phyloP scores from a whole-genome alignment of 768 basidiomycete species.

The Lentinula detonsa region DNA sequence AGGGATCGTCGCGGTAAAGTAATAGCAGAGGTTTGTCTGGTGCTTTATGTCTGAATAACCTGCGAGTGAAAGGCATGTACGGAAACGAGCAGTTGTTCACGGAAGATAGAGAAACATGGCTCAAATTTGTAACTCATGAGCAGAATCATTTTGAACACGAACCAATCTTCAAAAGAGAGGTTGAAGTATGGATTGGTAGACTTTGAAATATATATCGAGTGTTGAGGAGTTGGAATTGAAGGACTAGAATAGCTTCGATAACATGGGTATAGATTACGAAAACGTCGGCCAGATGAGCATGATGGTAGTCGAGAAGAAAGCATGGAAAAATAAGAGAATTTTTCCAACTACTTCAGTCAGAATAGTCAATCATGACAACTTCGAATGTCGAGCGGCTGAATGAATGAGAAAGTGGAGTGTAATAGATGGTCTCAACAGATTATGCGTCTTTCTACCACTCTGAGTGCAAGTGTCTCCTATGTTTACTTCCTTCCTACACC shows the following conservation, averaged over 20 bases:
- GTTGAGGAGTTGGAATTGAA: slow-evolving; percentile 22
- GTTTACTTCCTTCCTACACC: not conserved
- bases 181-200: slow-evolving; percentile 87
- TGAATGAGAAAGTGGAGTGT: too few relatives aligned
- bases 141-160: not conserved
- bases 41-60: slow-evolving; percentile 16
- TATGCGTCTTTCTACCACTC: not conserved
- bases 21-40: slow-evolving; percentile 68
- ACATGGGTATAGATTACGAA: not conserved
- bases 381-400: too few relatives aligned
- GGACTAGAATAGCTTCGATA: not conserved
- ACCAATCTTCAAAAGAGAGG: slow-evolving; percentile 86
- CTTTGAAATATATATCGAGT: slow-evolving; percentile 65
- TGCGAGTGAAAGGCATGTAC: slow-evolving; percentile 6
- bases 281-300: not conserved
- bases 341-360: too few relatives aligned
- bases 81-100: not conserved
- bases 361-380: too few relatives aligned
- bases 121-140: not conserved
- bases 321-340: not conserved
- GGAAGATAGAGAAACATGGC: not conserved
- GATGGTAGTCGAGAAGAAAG: not conserved
- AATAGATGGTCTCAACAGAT: too few relatives aligned
- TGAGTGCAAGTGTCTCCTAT: not conserved
- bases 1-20: slow-evolving; percentile 82